These are phyloP conservation scores for Neolentinus lepideus DNA, from an alignment of 1,284 basidiomycete genomes.

Conservation along the genomic window DNA sequence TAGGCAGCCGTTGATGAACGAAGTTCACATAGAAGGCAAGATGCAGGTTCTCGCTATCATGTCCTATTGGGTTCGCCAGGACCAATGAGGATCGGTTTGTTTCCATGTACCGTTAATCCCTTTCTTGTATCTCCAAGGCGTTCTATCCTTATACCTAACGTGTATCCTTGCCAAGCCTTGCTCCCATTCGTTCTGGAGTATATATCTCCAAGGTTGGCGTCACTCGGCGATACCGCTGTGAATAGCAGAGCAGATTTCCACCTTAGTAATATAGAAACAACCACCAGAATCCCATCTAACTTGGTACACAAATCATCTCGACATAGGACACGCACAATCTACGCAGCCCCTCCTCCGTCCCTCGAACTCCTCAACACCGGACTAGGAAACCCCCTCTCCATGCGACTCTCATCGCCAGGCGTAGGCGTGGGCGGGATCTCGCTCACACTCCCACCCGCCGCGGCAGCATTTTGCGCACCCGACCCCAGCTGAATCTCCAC, in stretches of 20 bases:
- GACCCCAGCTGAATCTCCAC: conserved; percentile 30
- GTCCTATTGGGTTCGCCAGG: background rate
- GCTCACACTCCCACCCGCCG: conserved; percentile 5
- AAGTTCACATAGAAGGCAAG: background rate
- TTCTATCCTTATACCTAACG: background rate
- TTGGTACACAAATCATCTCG: background rate
- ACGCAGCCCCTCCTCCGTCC: conserved; percentile 17
- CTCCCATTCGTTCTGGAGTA: too few relatives aligned
- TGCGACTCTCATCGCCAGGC: conserved; percentile 41
- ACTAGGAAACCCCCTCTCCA: conserved; percentile 49
- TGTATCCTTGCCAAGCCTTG: background rate
- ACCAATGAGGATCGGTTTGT: background rate
- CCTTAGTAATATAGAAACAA: background rate
- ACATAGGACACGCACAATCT: background rate
- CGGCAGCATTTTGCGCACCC: conserved; percentile 3
- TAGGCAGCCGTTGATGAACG: background rate
- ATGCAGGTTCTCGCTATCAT: conserved; percentile 1
- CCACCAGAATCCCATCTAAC: background rate
- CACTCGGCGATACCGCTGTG: too few relatives aligned
- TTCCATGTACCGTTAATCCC: background rate
- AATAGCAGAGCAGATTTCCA: background rate
- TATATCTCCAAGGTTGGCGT: too few relatives aligned
- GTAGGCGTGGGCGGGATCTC: conserved; percentile 24
- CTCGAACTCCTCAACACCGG: conserved; percentile 41
- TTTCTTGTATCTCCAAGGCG: background rate